Conservation (phyloP, 257 asterid genomes). For the Solanum piurae region DNA sequence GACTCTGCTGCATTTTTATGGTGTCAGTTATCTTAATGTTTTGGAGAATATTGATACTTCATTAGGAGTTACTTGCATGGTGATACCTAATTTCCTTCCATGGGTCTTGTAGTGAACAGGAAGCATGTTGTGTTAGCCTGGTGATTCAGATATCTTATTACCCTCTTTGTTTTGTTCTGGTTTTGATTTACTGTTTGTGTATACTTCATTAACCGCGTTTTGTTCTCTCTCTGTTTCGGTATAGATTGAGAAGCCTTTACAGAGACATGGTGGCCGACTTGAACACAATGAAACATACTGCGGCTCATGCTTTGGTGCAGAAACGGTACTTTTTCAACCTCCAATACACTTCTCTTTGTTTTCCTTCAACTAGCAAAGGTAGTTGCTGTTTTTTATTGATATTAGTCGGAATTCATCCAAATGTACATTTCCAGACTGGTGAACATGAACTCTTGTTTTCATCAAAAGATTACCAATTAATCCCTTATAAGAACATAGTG, state of each 20-base stretch:
- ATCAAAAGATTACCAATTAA: background rate
- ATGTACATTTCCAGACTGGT: background rate
- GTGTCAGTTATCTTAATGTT: background rate
- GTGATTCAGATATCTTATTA: background rate
- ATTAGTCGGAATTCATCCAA: background rate
- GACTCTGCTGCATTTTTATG: background rate
- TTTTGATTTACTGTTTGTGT: background rate
- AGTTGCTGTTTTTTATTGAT: background rate
- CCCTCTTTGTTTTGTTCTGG: background rate
- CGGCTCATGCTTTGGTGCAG: constrained; percentile 98
- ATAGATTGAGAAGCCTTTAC: constrained; percentile 96
- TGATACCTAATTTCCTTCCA: background rate
- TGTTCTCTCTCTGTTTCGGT: constrained; percentile 4
- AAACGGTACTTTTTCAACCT: constrained; percentile 41
- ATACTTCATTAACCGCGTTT: background rate
- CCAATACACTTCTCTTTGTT: background rate
- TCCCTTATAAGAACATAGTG: background rate
- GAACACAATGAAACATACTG: constrained; percentile 91
- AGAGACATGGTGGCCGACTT: constrained; percentile 96
- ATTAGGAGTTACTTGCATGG: background rate
- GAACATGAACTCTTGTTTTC: background rate
- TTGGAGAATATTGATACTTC: background rate
- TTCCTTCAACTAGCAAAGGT: background rate
- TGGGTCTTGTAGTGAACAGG: background rate
- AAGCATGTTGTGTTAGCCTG: background rate